Conservation (phyloP, 1,139 yeast genomes). For the Geotrichum australiense region DNA sequence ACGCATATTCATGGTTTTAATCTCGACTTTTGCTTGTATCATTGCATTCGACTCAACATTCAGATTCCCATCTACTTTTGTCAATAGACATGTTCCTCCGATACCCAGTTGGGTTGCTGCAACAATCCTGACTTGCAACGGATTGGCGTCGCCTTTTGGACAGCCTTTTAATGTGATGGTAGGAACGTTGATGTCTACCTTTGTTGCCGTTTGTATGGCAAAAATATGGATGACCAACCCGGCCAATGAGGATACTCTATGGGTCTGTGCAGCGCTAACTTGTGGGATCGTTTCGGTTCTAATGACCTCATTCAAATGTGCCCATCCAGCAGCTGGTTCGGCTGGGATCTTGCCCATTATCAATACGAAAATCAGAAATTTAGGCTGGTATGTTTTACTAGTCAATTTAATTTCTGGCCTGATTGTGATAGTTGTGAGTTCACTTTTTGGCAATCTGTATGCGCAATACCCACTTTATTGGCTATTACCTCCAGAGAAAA, state of each 20-base stretch:
- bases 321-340: constrained; percentile 75
- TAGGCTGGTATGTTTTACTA: constrained; percentile 68
- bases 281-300: constrained; percentile 50
- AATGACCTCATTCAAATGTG: constrained; percentile 50
- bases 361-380: constrained; percentile 40
- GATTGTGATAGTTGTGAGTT: constrained; percentile 47
- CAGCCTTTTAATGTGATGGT: constrained; percentile 57
- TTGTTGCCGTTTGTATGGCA: constrained; percentile 50
- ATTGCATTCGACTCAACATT: constrained; percentile 47
- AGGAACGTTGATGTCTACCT: constrained; percentile 51
- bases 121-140: constrained; percentile 55
- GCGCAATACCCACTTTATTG: constrained; percentile 55
- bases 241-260: constrained; percentile 36
- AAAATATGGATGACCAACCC: constrained; percentile 47
- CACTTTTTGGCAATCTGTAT: constrained; percentile 49
- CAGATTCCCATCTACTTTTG: constrained; percentile 42
- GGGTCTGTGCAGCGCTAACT: constrained; percentile 56
- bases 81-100: constrained; percentile 44
- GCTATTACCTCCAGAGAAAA: constrained; percentile 45
- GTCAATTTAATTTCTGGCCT: constrained; percentile 47
- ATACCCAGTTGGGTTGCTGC: constrained; percentile 60
- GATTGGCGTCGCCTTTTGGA: constrained; percentile 51
- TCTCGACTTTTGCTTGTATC: constrained; percentile 47
- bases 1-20: constrained; percentile 23
- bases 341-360: constrained; percentile 55